Conservation (phyloP, 495 filamentous ascomycete species). For the Neurospora intermedia region DNA sequence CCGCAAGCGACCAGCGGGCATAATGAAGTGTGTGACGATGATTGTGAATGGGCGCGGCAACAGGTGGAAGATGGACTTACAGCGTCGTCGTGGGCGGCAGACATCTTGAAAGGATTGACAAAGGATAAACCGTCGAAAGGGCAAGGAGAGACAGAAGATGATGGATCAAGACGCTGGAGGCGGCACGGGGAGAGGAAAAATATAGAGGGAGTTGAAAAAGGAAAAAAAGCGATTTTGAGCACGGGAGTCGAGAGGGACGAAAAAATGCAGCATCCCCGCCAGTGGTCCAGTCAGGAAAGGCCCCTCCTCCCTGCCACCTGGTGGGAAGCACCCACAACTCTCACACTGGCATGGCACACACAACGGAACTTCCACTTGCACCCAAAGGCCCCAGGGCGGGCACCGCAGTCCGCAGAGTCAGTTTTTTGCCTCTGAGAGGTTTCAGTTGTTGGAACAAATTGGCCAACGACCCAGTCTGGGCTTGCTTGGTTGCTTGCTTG, state of each 20-base stretch:
- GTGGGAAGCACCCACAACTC: slow-evolving; percentile 6
- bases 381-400: not conserved
- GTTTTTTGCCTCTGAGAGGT: not conserved
- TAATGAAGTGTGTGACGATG: not conserved
- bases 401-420: not conserved
- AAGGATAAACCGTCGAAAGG: slow-evolving; percentile 20
- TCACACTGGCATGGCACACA: not conserved
- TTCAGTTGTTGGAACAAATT: not conserved
- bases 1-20: not conserved
- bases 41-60: slow-evolving; percentile 1
- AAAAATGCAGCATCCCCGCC: slow-evolving; percentile 7
- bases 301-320: slow-evolving; percentile 3
- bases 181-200: not conserved
- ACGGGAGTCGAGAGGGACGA: slow-evolving; percentile 11
- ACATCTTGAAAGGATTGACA: slow-evolving; percentile 36
- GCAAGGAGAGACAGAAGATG: slow-evolving; percentile 15
- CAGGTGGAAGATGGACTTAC: slow-evolving; percentile 19
- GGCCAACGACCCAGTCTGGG: not conserved
- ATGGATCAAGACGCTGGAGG: slow-evolving; percentile 13
- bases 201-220: not conserved
- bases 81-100: slow-evolving; percentile 26
- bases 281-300: slow-evolving; percentile 12
- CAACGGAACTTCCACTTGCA: not conserved
- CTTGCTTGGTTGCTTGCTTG: not conserved
- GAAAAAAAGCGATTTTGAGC: slow-evolving; percentile 7